A percentile compares a stretch with the other conserved stretches of the same genome.
phyloP scores from a whole-genome alignment of 1,284 basidiomycete genomes.

The Tilletia caries region DNA sequence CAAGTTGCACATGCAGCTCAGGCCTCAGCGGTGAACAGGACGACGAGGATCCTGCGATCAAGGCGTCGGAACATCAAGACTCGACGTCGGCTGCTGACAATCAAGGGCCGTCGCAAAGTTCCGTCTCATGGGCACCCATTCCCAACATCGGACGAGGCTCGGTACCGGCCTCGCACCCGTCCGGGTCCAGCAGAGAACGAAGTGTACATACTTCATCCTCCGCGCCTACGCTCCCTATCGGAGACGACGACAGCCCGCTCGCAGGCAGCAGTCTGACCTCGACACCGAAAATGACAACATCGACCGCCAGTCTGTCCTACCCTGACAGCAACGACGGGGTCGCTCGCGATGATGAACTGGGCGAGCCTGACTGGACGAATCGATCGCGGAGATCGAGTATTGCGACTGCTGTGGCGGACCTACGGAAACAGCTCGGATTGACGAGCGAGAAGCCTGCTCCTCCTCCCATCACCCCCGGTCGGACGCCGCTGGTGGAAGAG shows the following conservation, averaged over 20 bases:
- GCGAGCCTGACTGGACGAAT: neutral
- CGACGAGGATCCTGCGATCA: neutral
- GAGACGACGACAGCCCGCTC: neutral
- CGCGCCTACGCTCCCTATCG: neutral
- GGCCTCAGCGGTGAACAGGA: conserved; percentile 10
- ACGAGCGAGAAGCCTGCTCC: neutral
- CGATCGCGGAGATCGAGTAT: neutral
- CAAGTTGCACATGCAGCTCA: neutral
- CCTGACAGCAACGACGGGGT: no score
- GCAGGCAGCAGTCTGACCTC: neutral
- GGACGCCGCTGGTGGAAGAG: conserved; percentile 5
- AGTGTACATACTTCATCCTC: neutral
- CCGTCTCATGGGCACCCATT: conserved; percentile 3
- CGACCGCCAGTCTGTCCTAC: neutral
- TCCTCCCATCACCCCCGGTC: conserved; percentile 7
- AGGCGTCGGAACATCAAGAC: no score
- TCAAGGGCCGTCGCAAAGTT: no score
- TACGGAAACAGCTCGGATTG: neutral
- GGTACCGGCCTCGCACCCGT: neutral
- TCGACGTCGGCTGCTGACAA: no score
- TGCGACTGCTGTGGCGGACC: neutral
- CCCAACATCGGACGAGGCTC: neutral
- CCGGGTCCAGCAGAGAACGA: neutral
- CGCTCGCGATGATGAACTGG: neutral
- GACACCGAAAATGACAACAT: neutral